phyloP scores from a whole-genome alignment of 2,329 filamentous ascomycete species.

The Fusarium ramigenum region DNA sequence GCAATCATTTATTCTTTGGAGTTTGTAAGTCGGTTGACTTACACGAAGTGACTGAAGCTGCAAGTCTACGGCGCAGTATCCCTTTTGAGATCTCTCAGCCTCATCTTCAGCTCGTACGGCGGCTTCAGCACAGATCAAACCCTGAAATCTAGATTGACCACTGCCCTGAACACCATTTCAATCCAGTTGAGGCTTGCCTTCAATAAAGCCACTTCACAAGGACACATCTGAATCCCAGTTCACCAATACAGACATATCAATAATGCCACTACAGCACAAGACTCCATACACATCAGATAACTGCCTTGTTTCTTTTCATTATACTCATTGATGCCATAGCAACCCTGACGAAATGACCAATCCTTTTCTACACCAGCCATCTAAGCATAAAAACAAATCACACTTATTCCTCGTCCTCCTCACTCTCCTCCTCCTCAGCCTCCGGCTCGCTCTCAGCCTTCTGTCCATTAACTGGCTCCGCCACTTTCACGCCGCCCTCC shows the following conservation, averaged over 20 bases:
- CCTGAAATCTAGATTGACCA: not conserved
- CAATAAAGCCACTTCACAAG: not conserved
- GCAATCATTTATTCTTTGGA: not conserved
- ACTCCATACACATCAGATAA: not conserved
- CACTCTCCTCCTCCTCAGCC: constrained; percentile 39
- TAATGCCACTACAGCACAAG: too few relatives aligned
- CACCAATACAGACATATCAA: not conserved
- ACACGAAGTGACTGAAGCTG: not conserved
- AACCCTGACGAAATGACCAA: constrained; percentile 44
- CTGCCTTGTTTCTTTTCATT: constrained; percentile 42
- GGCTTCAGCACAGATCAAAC: not conserved
- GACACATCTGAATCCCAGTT: not conserved
- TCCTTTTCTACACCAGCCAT: constrained; percentile 45
- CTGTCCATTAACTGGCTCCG: constrained; percentile 35
- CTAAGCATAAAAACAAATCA: constrained; percentile 41
- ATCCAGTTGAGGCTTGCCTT: not conserved
- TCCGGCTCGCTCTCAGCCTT: constrained; percentile 36
- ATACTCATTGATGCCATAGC: constrained; percentile 45
- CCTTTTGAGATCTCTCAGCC: not conserved
- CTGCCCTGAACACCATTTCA: not conserved
- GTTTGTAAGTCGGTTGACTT: not conserved
- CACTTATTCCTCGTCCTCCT: constrained; percentile 40
- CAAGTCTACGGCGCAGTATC: not conserved
- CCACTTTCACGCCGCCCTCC: constrained; percentile 62
- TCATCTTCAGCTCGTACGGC: not conserved